These are phyloP conservation scores for Cutaneotrichosporon dermatis DNA, from an alignment of 1,284 basidiomycete genomes.

Conservation along the genomic window DNA sequence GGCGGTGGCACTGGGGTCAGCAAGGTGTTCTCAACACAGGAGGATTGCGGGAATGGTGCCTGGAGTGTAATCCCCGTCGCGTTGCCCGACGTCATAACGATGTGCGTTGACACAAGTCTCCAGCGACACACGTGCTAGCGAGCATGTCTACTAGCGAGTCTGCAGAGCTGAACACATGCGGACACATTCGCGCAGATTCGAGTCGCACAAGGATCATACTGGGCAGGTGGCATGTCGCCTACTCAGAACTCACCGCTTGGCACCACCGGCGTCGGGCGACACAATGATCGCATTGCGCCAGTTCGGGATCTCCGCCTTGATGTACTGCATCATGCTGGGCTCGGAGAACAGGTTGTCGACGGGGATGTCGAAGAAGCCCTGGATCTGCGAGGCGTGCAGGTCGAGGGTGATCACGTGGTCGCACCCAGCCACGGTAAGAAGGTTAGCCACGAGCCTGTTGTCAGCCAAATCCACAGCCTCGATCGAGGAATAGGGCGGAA, in stretches of 20 bases:
- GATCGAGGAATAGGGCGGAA: not conserved
- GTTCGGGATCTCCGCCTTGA: constrained; percentile 77
- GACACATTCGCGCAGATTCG: too few relatives aligned
- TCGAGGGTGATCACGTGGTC: constrained; percentile 99
- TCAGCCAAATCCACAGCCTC: not conserved
- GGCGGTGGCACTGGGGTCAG: constrained; percentile 67
- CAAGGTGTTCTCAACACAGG: not conserved
- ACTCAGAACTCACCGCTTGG: constrained; percentile 72
- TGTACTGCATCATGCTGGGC: constrained; percentile 79
- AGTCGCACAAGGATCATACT: too few relatives aligned
- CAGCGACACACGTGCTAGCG: too few relatives aligned
- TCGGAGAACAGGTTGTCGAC: constrained; percentile 95
- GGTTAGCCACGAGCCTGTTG: constrained; percentile 74
- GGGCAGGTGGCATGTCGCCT: not conserved
- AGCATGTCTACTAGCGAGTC: too few relatives aligned
- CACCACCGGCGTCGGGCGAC: constrained; percentile 94
- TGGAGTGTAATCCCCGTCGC: too few relatives aligned
- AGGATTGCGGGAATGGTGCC: too few relatives aligned
- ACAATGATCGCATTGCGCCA: constrained; percentile 92
- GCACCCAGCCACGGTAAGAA: constrained; percentile 91
- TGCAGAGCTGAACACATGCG: too few relatives aligned
- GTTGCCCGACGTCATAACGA: too few relatives aligned
- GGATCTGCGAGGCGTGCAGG: constrained; percentile 95
- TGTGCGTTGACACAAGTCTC: too few relatives aligned
- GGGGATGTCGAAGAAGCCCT: constrained; percentile 98